Evolutionary conservation across 2,329 filamentous ascomycete genomes (phyloP).

Genomic region (Hymenoscyphus occultus): DNA sequence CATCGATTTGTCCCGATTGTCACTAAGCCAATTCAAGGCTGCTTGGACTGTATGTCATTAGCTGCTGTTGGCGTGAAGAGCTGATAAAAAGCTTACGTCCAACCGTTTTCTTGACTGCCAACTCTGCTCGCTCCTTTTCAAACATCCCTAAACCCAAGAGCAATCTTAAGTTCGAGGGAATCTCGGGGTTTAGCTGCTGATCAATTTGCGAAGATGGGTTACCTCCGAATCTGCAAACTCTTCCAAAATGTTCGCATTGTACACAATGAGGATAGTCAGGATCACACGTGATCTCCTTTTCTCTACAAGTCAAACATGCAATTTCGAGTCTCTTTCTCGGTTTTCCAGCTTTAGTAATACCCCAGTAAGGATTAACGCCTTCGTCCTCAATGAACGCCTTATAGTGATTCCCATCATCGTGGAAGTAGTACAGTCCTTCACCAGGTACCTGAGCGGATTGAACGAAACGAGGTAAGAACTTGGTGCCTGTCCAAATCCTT

Average conservation of each 20-base stretch:
- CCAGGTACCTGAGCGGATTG: constrained; percentile 66
- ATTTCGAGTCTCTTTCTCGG: constrained; percentile 87
- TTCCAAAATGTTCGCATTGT: constrained; percentile 88
- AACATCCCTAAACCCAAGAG: too few relatives aligned
- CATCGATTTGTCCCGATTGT: too few relatives aligned
- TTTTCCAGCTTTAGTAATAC: constrained; percentile 90
- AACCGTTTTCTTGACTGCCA: too few relatives aligned
- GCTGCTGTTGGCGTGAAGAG: too few relatives aligned
- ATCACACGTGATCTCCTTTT: constrained; percentile 98
- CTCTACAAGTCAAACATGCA: constrained; percentile 87
- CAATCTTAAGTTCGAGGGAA: too few relatives aligned
- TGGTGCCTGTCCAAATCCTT: constrained; percentile 67
- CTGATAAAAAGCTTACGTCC: too few relatives aligned
- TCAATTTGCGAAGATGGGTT: too few relatives aligned
- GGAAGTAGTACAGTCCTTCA: constrained; percentile 80
- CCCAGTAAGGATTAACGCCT: constrained; percentile 86
- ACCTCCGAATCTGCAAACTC: constrained; percentile 70
- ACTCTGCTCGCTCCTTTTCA: too few relatives aligned
- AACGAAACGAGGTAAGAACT: constrained; percentile 65
- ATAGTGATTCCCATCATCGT: constrained; percentile 80
- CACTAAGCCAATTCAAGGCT: too few relatives aligned
- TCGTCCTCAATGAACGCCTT: constrained; percentile 83
- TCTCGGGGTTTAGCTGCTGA: too few relatives aligned
- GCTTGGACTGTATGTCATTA: too few relatives aligned
- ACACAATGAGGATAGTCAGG: constrained; percentile 83